Base-by-base conservation (phyloP, 805 yeast species). In the Wickerhamomyces mucosus region DNA sequence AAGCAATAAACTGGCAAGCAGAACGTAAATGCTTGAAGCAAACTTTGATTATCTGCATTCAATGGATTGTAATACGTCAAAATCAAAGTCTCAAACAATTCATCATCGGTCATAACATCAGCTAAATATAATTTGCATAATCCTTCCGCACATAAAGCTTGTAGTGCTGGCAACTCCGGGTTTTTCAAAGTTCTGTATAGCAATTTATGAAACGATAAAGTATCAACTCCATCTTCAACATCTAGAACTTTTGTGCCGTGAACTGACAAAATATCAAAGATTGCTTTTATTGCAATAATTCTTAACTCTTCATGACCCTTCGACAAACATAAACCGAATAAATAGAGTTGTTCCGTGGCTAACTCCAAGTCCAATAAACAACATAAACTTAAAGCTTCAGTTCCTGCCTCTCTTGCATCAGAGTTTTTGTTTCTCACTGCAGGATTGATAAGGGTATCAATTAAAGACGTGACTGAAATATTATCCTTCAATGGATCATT, bases 1-100 rank as follows among this genome's bases (percentile, higher is more conserved):
- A 75, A 80, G 23, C 92, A 76, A 51, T 82, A 85, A 0, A 82
- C 94, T 1, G 96, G 96, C 13, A 88, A 64, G 51, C 95, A 86
- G 47, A 83, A 88, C 8, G 92, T 73, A 37, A 88, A 68, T 1
- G 82, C 81, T 53, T 88, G 96, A 29, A 76, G 64, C 38, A 88
- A 60, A 12, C 75, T 71, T 35, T 72, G 78, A 43, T 84, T 84
- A 5, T 62, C 56, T 5, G 70, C 55, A 33, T 78, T 77, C 4
- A 60, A 53, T 0, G 92, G 86, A 32, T 79, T 75, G 57, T 83
- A 88, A 47, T 85, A 89, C 1, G 81, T 68, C 32, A 82, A 54
- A 4, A 86, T 56, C 33, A 88, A 61, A 0, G 81, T 70, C 48
- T 80, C 88, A 43, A 81, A 69, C 23, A 85, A 56, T 35, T 78